Base-by-base conservation (phyloP, 208 protist species). In the Leishmania braziliensis region DNA sequence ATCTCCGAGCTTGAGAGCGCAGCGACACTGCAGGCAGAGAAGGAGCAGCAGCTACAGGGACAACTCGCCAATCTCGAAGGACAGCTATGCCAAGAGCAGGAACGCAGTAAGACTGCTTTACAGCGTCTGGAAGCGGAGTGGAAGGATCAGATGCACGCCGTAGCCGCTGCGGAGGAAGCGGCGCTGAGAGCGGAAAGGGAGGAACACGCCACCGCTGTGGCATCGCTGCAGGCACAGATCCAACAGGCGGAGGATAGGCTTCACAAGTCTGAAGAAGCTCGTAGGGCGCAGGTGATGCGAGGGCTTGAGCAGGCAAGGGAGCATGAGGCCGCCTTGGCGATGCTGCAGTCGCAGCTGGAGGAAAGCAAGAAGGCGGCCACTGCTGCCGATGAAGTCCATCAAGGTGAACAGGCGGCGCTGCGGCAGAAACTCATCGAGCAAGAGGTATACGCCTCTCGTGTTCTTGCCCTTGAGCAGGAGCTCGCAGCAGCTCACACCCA, bases 241-340 rank as follows among this genome's bases (percentile, higher is more conserved):
- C 33, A 54, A 29, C 78, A 53, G 63, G 18, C 16, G 66, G 58
- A 63, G 58, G 80, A 53, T 9, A n/a, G 20, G 14, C 36, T 78
- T 14, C 78, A 62, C 51, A 73, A 77, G 43, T 79, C 75, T 6
- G 84, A 80, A 50, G 78, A 85, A 18, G 29, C 76, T 2, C 76
- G 56, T 1, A 50, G 36, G 16, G 18, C 71, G 5, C 56, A 80
- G 48, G 29, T 63, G 39, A 53, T 16, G 46, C 80, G 50, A 0
- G 46, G 65, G 6, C 14, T 56, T 12, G 56, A 76, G 23, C 23
- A 77, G 26, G 65, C 75, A 12, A 10, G 65, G 5, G 16, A 69
- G 26, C 75, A 84, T 1, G 68, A 72, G 20, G 46, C 36, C 23
- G 75, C 75, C 10, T 5, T 88, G 53, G 65, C 60, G 4, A 9